Conservation (phyloP, 2,329 filamentous ascomycete species). For the Penicillium carneum region DNA sequence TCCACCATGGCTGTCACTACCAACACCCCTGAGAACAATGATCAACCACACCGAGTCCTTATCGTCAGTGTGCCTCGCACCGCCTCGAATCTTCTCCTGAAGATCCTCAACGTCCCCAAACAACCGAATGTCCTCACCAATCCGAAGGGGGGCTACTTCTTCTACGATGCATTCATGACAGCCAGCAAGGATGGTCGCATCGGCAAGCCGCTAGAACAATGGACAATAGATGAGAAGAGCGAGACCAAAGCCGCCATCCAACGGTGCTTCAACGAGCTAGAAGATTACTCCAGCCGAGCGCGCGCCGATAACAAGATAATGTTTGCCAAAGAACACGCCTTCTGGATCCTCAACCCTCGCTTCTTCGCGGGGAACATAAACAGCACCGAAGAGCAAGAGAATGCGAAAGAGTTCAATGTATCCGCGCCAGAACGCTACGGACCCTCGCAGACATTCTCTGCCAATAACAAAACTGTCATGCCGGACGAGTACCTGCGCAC, state of each 20-base stretch:
- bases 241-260: constrained; percentile 37
- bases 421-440: constrained; percentile 26
- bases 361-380: constrained; percentile 24
- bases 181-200: not conserved
- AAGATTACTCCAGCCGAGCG: constrained; percentile 33
- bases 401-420: constrained; percentile 23
- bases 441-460: constrained; percentile 32
- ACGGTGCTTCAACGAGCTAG: constrained; percentile 34
- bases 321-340: constrained; percentile 49
- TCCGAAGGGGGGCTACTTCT: constrained; percentile 25
- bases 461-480: constrained; percentile 44
- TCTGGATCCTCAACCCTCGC: constrained; percentile 36
- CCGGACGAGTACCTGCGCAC: constrained; percentile 45
- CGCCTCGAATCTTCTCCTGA: constrained; percentile 28
- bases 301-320: constrained; percentile 37
- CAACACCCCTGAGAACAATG: not conserved
- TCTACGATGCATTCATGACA: constrained; percentile 14
- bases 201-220: constrained; percentile 32
- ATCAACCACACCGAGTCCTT: constrained; percentile 8
- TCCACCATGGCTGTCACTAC: constrained; percentile 1
- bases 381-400: constrained; percentile 1
- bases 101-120: constrained; percentile 24
- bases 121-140: constrained; percentile 23
- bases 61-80: constrained; percentile 27
- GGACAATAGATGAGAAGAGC: constrained; percentile 36